phyloP scores from a whole-genome alignment of 2,329 filamentous ascomycete species.

The Ramularia collo-cygni region DNA sequence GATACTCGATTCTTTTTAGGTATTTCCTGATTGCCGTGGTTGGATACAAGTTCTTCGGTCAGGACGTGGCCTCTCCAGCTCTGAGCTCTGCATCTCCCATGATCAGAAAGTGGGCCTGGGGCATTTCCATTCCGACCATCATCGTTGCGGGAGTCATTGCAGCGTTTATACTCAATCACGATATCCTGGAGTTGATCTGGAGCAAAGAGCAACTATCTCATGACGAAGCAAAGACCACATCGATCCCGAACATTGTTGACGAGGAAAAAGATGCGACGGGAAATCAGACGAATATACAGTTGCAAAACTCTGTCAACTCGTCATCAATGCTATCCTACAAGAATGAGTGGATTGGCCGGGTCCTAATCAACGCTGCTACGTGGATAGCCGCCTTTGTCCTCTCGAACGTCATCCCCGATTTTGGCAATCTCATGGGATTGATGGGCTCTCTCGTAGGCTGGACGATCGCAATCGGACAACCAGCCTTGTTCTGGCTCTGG shows the following conservation, averaged over 20 bases:
- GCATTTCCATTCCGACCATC: conserved; percentile 63
- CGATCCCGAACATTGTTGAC: too few relatives aligned
- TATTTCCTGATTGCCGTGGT: conserved; percentile 59
- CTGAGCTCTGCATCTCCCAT: conserved; percentile 52
- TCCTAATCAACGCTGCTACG: conserved; percentile 46
- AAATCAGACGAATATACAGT: too few relatives aligned
- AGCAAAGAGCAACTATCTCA: not conserved
- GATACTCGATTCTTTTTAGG: too few relatives aligned
- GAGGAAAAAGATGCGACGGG: too few relatives aligned
- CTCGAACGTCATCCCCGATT: conserved; percentile 62
- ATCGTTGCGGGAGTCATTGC: conserved; percentile 66
- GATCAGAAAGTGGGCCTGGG: conserved; percentile 61
- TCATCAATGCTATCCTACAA: conserved; percentile 15
- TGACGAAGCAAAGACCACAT: too few relatives aligned
- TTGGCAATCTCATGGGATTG: conserved; percentile 59
- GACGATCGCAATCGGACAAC: conserved; percentile 50
- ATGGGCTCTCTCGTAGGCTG: conserved; percentile 55
- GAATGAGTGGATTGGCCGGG: conserved; percentile 42
- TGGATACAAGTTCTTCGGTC: conserved; percentile 59
- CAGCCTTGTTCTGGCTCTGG: conserved; percentile 14
- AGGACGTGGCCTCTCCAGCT: conserved; percentile 56
- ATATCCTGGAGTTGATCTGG: conserved; percentile 27
- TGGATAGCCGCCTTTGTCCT: conserved; percentile 62
- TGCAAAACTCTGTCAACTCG: too few relatives aligned
- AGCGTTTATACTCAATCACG: conserved; percentile 22